phyloP scores from a whole-genome alignment of 2,329 filamentous ascomycete genomes.

The Penicillium aurantiogriseum region DNA sequence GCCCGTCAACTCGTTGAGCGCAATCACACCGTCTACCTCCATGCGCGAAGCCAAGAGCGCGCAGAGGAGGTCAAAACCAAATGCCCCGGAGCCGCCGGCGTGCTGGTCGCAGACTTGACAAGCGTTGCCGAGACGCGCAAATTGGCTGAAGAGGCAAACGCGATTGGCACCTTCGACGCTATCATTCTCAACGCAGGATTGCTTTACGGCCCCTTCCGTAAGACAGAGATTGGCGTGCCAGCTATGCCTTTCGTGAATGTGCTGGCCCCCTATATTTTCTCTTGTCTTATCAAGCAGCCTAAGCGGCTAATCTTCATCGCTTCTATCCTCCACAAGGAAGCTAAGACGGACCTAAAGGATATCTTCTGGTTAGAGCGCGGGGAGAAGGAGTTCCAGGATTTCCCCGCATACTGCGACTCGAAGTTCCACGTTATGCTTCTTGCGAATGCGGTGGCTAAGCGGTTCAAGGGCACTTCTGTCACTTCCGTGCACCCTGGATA shows the following conservation, averaged over 20 bases:
- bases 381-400: constrained; percentile 34
- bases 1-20: constrained; percentile 51
- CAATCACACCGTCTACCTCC: constrained; percentile 56
- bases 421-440: constrained; percentile 59
- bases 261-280: constrained; percentile 56
- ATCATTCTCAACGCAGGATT: constrained; percentile 59
- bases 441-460: constrained; percentile 52
- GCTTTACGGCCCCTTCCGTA: constrained; percentile 42
- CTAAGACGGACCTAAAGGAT: constrained; percentile 43
- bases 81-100: constrained; percentile 51
- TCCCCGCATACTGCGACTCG: constrained; percentile 51
- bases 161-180: constrained; percentile 52
- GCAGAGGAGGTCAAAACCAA: constrained; percentile 49
- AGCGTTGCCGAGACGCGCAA: constrained; percentile 49
- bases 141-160: constrained; percentile 52
- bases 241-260: constrained; percentile 55
- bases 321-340: constrained; percentile 50
- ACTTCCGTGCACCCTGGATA: constrained; percentile 53
- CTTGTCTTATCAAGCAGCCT: constrained; percentile 50
- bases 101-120: constrained; percentile 54
- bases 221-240: constrained; percentile 44
- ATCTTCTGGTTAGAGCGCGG: constrained; percentile 41
- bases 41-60: constrained; percentile 55
- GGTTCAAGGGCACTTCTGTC: constrained; percentile 46
- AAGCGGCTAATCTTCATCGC: constrained; percentile 54